A percentile compares a stretch with the other conserved stretches of the same genome.
Conservation (phyloP, 768 basidiomycete genomes). For the Tylopilus sp. region DNA sequence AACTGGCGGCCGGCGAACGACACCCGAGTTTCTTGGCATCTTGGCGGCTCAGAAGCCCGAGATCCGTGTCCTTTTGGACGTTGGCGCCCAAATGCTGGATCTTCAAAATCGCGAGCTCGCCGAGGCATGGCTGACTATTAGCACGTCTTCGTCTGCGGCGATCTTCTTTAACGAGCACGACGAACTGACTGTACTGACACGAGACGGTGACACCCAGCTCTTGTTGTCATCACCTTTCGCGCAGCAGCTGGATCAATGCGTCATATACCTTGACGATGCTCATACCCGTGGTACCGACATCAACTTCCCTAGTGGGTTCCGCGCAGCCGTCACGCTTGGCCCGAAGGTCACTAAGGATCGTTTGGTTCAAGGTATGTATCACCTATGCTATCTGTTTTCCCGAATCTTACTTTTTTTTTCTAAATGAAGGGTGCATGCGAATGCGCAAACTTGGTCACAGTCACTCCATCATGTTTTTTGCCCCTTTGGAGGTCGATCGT, state of each 20-base stretch:
- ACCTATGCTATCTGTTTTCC: neutral
- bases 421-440: slow-evolving; percentile 51
- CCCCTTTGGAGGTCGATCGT: slow-evolving; percentile 42
- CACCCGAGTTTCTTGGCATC: slow-evolving; percentile 22
- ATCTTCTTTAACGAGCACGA: slow-evolving; percentile 34
- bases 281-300: slow-evolving; percentile 20
- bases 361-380: slow-evolving; percentile 14
- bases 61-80: slow-evolving; percentile 50
- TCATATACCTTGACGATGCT: slow-evolving; percentile 17
- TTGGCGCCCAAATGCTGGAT: slow-evolving; percentile 57
- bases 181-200: slow-evolving; percentile 31
- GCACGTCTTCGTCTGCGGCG: slow-evolving; percentile 20
- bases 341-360: slow-evolving; percentile 17
- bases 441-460: slow-evolving; percentile 49
- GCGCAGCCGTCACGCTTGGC: slow-evolving; percentile 14
- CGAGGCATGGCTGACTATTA: slow-evolving; percentile 36
- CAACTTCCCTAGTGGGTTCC: slow-evolving; percentile 14
- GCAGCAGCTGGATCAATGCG: slow-evolving; percentile 33
- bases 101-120: slow-evolving; percentile 42
- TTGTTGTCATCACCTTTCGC: slow-evolving; percentile 32
- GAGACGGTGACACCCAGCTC: slow-evolving; percentile 27
- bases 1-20: slow-evolving; percentile 14
- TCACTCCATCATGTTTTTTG: slow-evolving; percentile 48
- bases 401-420: neutral
- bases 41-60: slow-evolving; percentile 35